phyloP scores from a whole-genome alignment of 495 filamentous ascomycete genomes.

The Platismatia glauca region DNA sequence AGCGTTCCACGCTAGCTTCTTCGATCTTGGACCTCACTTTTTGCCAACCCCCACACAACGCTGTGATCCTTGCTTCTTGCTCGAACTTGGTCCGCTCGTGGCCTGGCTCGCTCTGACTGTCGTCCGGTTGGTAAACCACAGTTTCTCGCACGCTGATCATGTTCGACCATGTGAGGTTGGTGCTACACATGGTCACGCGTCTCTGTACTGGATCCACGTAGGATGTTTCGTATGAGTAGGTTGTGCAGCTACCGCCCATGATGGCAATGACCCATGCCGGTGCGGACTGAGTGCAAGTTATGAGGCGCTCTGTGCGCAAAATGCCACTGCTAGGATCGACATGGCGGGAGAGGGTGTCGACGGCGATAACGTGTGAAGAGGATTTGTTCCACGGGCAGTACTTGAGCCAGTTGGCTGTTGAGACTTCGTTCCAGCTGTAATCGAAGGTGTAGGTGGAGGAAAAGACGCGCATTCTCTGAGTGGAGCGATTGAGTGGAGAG shows the following conservation, averaged over 20 bases:
- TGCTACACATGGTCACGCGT: constrained; percentile 88
- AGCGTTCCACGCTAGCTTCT: constrained; percentile 77
- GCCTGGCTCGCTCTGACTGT: constrained; percentile 34
- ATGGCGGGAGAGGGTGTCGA: constrained; percentile 79
- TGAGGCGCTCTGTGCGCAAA: constrained; percentile 89
- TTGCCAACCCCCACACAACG: constrained; percentile 91
- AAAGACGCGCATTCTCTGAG: constrained; percentile 95
- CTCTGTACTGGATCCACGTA: constrained; percentile 77
- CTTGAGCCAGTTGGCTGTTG: constrained; percentile 98
- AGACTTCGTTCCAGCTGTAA: constrained; percentile 97
- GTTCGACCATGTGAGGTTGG: constrained; percentile 84
- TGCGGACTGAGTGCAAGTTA: constrained; percentile 83
- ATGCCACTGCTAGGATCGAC: constrained; percentile 79
- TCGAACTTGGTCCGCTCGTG: constrained; percentile 64
- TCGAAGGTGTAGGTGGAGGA: constrained; percentile 79
- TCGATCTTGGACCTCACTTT: constrained; percentile 90
- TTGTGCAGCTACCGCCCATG: constrained; percentile 62
- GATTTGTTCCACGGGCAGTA: constrained; percentile 98
- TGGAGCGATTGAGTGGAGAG: no score
- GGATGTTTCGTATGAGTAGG: constrained; percentile 86
- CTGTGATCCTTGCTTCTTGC: constrained; percentile 86
- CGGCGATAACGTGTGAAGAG: constrained; percentile 83
- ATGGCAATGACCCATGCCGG: constrained; percentile 78
- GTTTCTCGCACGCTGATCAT: constrained; percentile 84
- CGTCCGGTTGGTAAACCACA: constrained; percentile 64